Base-by-base conservation (phyloP, 371 early-diverging fungal species). In the Apophysomyces sp. region DNA sequence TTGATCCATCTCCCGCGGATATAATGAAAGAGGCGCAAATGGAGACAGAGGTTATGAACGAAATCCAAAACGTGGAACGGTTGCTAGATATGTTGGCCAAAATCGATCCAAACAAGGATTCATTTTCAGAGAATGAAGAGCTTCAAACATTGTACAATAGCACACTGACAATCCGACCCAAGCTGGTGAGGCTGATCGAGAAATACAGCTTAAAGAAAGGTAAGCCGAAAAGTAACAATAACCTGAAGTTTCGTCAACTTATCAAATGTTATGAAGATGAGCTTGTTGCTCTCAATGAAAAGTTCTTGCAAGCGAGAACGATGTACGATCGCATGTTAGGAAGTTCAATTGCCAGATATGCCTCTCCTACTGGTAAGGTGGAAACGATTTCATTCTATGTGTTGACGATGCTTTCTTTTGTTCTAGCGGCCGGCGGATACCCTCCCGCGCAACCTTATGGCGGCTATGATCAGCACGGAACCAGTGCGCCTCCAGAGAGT, bases 121-220 rank as follows among this genome's bases (percentile, higher is more conserved):
- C 90, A 60, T 84, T 95, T 36, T 88, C 92, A 1, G 96, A 94
- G 56, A 95, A 98, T 68, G 93, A 92, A 39, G 80, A 86, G 32
- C 76, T 98, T 15, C 95, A 95, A 75, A 86, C 60, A 2, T 63
- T 92, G 36, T 94, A 96, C 66, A 79, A 86, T 52, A 76, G 79
- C 2, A 84, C 92, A 3, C 64, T 94, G 56, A 69, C 89, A 15
- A 71, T 94, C 59, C 74, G 94, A 36, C 94, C 94, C 2, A 90
- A 90, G 69, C 71, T 96, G 39, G 79, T 94, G 18, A 85, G 86
- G 61, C 73, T 93, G 28, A 85, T 94, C 54, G 94, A 93, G 60
- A 84, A 86, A 49, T 89, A 89, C 60, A 88, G 84, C 18, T 73
- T 83, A 30, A 92, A 91, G 69, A 93, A 90, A 82, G 93, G 93